Conservation (phyloP, 352 stramenopile genomes). For the Blastocystis sp. region DNA sequence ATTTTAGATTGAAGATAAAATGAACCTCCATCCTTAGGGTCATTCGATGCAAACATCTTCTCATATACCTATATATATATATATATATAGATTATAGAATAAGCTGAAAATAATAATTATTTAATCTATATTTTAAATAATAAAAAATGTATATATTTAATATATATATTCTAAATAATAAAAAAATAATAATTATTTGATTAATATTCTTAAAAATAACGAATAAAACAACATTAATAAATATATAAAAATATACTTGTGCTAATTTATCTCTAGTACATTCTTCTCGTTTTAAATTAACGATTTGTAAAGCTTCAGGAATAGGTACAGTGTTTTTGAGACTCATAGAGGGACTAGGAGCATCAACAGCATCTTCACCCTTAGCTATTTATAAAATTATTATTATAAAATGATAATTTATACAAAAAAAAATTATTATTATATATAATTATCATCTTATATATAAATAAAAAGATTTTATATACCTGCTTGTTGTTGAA, state of each 20-base stretch:
- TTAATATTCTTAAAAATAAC: no score
- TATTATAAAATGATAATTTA: background rate
- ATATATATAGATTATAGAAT: no score
- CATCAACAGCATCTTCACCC: background rate
- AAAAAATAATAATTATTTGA: no score
- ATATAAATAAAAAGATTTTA: slow-evolving; percentile 19
- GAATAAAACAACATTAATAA: no score
- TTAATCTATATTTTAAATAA: no score
- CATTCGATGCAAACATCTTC: slow-evolving; percentile 57
- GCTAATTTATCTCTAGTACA: no score
- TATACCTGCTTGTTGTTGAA: slow-evolving; percentile 40
- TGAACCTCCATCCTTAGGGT: slow-evolving; percentile 51
- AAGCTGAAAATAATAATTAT: no score
- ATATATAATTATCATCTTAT: background rate
- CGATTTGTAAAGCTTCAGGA: slow-evolving; percentile 40
- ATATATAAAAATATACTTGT: no score
- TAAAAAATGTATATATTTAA: no score
- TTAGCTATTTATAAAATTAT: background rate
- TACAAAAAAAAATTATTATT: no score
- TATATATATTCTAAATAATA: no score
- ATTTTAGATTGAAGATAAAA: slow-evolving; percentile 64
- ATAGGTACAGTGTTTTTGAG: slow-evolving; percentile 39
- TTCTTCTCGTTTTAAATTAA: slow-evolving; percentile 40
- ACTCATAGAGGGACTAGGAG: background rate
- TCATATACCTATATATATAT: no score